A percentile compares a stretch with the other conserved stretches of the same genome.
Conservation (phyloP, 208 protist species). For the Porcisia hertigi region DNA sequence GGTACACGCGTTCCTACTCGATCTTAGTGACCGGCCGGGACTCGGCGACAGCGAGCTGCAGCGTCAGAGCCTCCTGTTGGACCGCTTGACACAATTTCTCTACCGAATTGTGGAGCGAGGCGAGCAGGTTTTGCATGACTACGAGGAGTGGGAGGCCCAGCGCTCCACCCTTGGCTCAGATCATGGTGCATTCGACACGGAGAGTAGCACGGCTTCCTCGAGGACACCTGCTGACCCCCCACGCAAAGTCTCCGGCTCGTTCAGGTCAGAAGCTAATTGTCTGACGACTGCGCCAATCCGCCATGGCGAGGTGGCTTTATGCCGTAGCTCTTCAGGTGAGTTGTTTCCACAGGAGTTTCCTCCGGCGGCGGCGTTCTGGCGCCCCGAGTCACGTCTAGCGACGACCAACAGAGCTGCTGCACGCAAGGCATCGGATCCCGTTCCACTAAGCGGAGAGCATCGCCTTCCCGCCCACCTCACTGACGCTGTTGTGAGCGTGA, state of each 20-base stretch:
- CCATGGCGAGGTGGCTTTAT: constrained; percentile 3
- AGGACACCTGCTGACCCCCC: constrained; percentile 3
- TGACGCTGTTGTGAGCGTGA: constrained; percentile 30
- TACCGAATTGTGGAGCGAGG: constrained; percentile 33
- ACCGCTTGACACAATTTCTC: constrained; percentile 37
- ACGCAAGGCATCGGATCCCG: constrained; percentile 13
- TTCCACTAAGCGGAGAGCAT: constrained; percentile 20
- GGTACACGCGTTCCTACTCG: constrained; percentile 64
- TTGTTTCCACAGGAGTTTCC: background rate
- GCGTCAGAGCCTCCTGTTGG: constrained; percentile 29
- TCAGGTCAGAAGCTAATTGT: background rate
- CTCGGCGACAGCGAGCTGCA: constrained; percentile 15
- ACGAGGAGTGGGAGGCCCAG: constrained; percentile 31
- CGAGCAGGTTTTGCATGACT: constrained; percentile 28
- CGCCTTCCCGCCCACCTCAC: constrained; percentile 30
- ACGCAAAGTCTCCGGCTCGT: background rate
- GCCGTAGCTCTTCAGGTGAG: background rate
- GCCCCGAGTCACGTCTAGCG: background rate
- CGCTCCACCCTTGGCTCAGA: constrained; percentile 2
- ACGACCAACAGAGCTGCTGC: background rate
- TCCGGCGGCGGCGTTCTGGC: background rate
- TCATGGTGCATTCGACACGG: background rate
- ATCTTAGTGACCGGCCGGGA: constrained; percentile 31
- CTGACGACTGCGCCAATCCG: background rate
- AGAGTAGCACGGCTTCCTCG: constrained; percentile 7